These are phyloP conservation scores for Gnomoniopsis sp. DNA, from an alignment of 2,329 filamentous ascomycete genomes.

Conservation along the genomic window DNA sequence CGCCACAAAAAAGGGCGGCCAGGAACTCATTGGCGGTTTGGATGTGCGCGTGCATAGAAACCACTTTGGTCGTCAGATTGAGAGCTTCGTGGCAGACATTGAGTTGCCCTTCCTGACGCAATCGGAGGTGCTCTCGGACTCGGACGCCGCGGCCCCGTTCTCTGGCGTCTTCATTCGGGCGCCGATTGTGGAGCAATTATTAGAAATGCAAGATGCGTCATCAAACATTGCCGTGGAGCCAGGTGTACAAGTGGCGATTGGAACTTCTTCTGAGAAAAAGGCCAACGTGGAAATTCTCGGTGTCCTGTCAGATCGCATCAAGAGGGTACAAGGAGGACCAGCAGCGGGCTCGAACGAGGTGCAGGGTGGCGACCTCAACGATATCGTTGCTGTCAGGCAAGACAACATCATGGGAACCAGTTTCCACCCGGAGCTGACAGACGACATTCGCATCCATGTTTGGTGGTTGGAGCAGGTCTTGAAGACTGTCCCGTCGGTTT, in stretches of 20 bases:
- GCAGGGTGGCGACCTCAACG: constrained; percentile 47
- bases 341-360: constrained; percentile 31
- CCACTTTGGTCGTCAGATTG: constrained; percentile 89
- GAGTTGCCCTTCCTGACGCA: constrained; percentile 65
- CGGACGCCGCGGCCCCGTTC: constrained; percentile 49
- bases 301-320: constrained; percentile 40
- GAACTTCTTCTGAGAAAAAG: constrained; percentile 17
- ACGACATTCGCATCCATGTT: constrained; percentile 80
- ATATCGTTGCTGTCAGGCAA: constrained; percentile 86
- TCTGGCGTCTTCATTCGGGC: constrained; percentile 90
- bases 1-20: constrained; percentile 83
- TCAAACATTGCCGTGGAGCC: constrained; percentile 31
- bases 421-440: constrained; percentile 92
- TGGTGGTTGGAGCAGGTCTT: constrained; percentile 86
- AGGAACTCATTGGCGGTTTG: constrained; percentile 89
- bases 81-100: constrained; percentile 80
- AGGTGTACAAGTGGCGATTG: constrained; percentile 30
- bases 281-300: constrained; percentile 47
- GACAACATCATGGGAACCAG: constrained; percentile 92
- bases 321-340: constrained; percentile 31
- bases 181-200: constrained; percentile 82
- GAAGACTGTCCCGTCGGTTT: constrained; percentile 23
- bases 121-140: constrained; percentile 22
- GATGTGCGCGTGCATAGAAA: constrained; percentile 90
- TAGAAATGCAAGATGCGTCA: constrained; percentile 33